phyloP scores from a whole-genome alignment of 129 eudicot species.

The Escallonia rubra region DNA sequence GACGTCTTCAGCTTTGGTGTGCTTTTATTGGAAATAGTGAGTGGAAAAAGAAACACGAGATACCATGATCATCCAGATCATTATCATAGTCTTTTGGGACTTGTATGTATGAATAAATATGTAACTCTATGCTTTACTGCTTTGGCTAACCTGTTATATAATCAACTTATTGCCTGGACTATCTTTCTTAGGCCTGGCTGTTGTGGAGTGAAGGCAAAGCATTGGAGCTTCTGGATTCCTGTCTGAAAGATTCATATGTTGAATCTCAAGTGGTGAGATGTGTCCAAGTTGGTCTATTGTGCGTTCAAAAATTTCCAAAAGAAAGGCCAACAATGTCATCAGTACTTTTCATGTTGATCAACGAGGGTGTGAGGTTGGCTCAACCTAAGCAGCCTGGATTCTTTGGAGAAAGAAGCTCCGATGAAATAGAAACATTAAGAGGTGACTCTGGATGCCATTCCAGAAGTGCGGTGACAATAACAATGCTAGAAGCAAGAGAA shows the following conservation, averaged over 20 bases:
- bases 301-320: constrained; percentile 33
- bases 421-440: background rate
- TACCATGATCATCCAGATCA: constrained; percentile 9
- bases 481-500: background rate
- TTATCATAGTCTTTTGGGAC: constrained; percentile 26
- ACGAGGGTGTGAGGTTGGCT: constrained; percentile 11
- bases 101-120: constrained; percentile 19
- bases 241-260: constrained; percentile 7
- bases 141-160: background rate
- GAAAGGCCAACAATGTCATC: constrained; percentile 39
- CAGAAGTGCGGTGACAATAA: constrained; percentile 2
- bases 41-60: constrained; percentile 35
- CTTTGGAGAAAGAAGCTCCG: constrained; percentile 9
- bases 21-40: constrained; percentile 38
- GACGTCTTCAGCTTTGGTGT: constrained; percentile 45
- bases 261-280: constrained; percentile 32
- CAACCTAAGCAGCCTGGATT: constrained; percentile 32
- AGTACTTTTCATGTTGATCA: constrained; percentile 24
- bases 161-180: background rate
- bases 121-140: background rate
- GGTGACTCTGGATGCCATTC: background rate
- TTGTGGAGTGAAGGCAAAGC: constrained; percentile 31
- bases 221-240: constrained; percentile 23
- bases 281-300: constrained; percentile 31
- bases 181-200: constrained; percentile 28